Conservation (phyloP, 768 basidiomycete species). For the Macrolepiota dolichaula region DNA sequence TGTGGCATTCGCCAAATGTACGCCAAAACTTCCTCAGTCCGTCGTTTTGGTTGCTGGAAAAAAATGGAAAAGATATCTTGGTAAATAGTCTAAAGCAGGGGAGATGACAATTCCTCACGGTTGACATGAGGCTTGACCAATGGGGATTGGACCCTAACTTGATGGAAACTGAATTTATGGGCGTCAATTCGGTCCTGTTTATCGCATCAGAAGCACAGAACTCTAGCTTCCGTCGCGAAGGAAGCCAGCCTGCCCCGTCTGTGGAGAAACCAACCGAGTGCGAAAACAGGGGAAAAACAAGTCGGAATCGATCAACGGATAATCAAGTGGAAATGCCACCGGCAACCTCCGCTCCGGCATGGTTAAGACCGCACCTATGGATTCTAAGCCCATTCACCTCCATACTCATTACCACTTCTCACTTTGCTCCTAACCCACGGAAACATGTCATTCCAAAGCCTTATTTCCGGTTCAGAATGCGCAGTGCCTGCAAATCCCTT, state of each 20-base stretch:
- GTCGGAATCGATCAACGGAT: not conserved
- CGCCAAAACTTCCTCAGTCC: not conserved
- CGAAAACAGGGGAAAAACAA: too few species aligned
- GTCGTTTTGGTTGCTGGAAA: not conserved
- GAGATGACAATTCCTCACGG: too few species aligned
- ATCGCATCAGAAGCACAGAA: not conserved
- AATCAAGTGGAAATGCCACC: constrained; percentile 17
- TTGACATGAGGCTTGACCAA: too few species aligned
- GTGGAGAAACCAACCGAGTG: not conserved
- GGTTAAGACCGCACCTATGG: constrained; percentile 18
- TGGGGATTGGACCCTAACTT: too few species aligned
- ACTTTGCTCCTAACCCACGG: not conserved
- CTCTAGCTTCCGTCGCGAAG: too few species aligned
- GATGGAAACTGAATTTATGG: not conserved
- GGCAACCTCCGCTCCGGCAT: constrained; percentile 26
- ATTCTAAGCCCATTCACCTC: not conserved
- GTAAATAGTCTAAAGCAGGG: too few species aligned
- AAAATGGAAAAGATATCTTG: too few species aligned
- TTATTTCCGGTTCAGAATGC: constrained; percentile 90
- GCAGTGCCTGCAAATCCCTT: constrained; percentile 82
- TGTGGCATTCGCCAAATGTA: too few species aligned
- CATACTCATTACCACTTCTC: constrained; percentile 8
- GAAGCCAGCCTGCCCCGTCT: too few species aligned
- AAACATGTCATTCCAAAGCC: constrained; percentile 69
- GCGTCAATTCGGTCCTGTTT: not conserved